Evolutionary conservation across 495 filamentous ascomycete species (phyloP), one percentile per base, ranked within the genome.

Genomic region (Hypoxylon subgilvum): DNA sequence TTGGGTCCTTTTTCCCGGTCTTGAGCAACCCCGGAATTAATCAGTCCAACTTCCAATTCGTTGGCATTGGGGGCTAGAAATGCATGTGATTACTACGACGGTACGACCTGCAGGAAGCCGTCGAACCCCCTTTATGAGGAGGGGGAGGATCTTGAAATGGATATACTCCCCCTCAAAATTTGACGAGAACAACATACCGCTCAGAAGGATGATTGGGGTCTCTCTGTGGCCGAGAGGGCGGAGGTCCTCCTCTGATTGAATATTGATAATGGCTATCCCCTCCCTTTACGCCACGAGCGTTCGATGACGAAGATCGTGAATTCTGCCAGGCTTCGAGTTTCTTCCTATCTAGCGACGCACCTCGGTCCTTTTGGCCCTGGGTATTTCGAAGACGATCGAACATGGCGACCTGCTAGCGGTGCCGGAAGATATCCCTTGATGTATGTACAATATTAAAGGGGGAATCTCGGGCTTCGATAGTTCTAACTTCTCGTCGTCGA

Each of bases 241-340:
- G 25, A 38, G 57, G 52, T 9, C 67, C 67, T 40, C 65, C 67
- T 60, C 38, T 56, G 16, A 70, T 58, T 0, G 61, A 57, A 56
- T 70, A 70, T 44, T 63, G 61, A 43, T 70, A 70, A 40, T 57
- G 51, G 25, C 28, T 41, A 13, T 70, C 66, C 28, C 67, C 67
- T 23, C 67, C 67, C 12, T 57, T 58, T 52, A 70, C 40, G 22
- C 64, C 51, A 10, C 44, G 57, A 25, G 40, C 21, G 10, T 27
- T 39, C 8, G 58, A 52, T 21, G 60, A 43, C 17, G 61, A 57
- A 17, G 63, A 60, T n/a, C 66, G 67, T 23, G 52, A 43, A 17
- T 65, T 62, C 32, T 70, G 67, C 64, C 65, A 70, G 36, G 64
- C 57, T 44, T 70, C 67, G 39, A 68, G 43, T 32, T 68, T 70